A percentile compares a stretch with the other conserved stretches of the same genome.
These are phyloP conservation scores for Tulasnella sp. DNA, from an alignment of 768 basidiomycete genomes.

Conservation along the genomic window DNA sequence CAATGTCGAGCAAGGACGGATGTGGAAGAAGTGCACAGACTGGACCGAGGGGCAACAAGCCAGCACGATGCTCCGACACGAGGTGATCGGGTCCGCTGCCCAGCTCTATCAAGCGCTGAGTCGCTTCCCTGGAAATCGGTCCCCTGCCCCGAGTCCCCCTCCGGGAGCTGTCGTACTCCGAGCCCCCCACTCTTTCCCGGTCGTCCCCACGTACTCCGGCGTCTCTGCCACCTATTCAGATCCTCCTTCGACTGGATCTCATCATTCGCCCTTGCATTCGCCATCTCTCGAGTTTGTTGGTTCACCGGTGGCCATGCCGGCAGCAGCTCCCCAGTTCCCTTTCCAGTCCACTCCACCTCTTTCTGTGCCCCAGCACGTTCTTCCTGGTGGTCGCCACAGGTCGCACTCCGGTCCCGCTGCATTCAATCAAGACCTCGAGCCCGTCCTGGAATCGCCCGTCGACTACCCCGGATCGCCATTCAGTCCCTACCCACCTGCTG, in stretches of 20 bases:
- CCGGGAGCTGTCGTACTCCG: background rate
- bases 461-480: slow-evolving; percentile 9
- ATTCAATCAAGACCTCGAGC: background rate
- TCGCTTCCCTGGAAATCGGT: slow-evolving; percentile 40
- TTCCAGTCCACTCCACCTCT: background rate
- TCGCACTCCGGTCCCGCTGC: slow-evolving; percentile 36
- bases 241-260: slow-evolving; percentile 12
- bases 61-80: slow-evolving; percentile 57
- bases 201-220: slow-evolving; percentile 43
- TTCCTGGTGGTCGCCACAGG: slow-evolving; percentile 33
- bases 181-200: slow-evolving; percentile 39
- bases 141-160: slow-evolving; percentile 5
- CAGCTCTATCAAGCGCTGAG: slow-evolving; percentile 57
- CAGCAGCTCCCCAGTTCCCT: background rate
- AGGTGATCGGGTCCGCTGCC: slow-evolving; percentile 58
- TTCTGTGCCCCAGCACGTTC: slow-evolving; percentile 4
- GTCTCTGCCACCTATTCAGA: slow-evolving; percentile 31
- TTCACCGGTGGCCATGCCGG: background rate
- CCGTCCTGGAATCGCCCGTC: background rate
- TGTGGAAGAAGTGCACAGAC: slow-evolving; percentile 65
- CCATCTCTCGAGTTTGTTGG: slow-evolving; percentile 13
- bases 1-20: slow-evolving; percentile 32
- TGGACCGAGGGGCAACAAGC: slow-evolving; percentile 77
- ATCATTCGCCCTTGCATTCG: background rate
- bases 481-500: slow-evolving; percentile 17